These are phyloP conservation scores for Dryas drummondii DNA, from an alignment of 306 rosid genomes.

Conservation along the genomic window DNA sequence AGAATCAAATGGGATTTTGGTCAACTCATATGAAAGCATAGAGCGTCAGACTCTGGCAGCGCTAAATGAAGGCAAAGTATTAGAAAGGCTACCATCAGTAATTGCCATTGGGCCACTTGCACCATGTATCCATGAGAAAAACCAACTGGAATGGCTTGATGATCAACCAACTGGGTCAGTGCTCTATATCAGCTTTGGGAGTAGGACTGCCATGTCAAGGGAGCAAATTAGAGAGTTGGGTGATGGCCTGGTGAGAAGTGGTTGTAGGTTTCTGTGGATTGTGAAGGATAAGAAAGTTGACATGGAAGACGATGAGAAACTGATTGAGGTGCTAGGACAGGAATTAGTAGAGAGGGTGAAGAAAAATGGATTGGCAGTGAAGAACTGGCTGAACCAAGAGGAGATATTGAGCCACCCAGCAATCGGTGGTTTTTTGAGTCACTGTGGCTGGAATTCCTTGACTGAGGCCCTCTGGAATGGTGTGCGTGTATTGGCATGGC, in stretches of 20 bases:
- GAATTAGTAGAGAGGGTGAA: slow-evolving; percentile 18
- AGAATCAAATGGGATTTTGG: slow-evolving; percentile 25
- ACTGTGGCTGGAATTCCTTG: slow-evolving; percentile 32
- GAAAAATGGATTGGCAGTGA: slow-evolving; percentile 20
- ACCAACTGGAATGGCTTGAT: slow-evolving; percentile 23
- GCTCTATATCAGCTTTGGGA: slow-evolving; percentile 33
- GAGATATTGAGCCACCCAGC: slow-evolving; percentile 26
- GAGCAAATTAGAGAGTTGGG: slow-evolving; percentile 28
- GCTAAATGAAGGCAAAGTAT: slow-evolving; percentile 18
- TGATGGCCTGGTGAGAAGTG: slow-evolving; percentile 27
- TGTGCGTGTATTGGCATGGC: slow-evolving; percentile 26
- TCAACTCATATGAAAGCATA: slow-evolving; percentile 25
- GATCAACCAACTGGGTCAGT: slow-evolving; percentile 27
- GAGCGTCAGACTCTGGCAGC: slow-evolving; percentile 20
- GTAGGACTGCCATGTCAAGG: slow-evolving; percentile 35
- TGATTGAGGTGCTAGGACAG: slow-evolving; percentile 14
- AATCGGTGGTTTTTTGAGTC: slow-evolving; percentile 23
- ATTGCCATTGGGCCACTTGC: slow-evolving; percentile 29
- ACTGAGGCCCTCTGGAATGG: slow-evolving; percentile 30
- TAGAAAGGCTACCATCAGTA: slow-evolving; percentile 18
- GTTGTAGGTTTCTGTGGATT: slow-evolving; percentile 28
- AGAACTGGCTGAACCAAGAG: slow-evolving; percentile 29
- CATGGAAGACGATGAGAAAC: background rate
- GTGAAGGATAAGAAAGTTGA: slow-evolving; percentile 35
- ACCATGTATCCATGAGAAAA: slow-evolving; percentile 2